Evolutionary conservation across 257 asterid species (phyloP).

Genomic region (Lycium ferocissimum): DNA sequence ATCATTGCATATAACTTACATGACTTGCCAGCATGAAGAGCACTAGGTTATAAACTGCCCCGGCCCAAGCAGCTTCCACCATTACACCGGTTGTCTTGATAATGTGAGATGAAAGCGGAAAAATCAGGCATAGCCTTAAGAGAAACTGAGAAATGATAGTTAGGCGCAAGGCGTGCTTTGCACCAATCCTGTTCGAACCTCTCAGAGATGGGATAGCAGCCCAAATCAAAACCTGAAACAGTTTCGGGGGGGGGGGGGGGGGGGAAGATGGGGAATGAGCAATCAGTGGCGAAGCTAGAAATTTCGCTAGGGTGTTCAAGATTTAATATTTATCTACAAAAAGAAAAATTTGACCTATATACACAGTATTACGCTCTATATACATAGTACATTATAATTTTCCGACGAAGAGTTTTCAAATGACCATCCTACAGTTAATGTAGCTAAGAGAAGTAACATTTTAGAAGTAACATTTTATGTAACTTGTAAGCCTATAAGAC

Average conservation of each 20-base stretch:
- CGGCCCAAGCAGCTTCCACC: conserved; percentile 82
- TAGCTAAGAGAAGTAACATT: background rate
- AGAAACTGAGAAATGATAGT: conserved; percentile 61
- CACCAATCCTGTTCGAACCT: conserved; percentile 55
- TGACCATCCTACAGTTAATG: background rate
- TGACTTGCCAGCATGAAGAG: conserved; percentile 81
- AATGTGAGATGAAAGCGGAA: conserved; percentile 69
- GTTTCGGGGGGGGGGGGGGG: background rate
- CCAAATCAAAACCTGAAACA: conserved; percentile 64
- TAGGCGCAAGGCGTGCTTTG: conserved; percentile 57
- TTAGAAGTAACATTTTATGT: background rate
- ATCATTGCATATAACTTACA: conserved; percentile 42
- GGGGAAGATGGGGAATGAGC: no score
- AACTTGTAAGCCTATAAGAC: background rate
- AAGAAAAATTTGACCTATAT: background rate
- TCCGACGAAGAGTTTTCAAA: background rate
- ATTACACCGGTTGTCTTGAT: conserved; percentile 66
- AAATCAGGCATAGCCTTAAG: conserved; percentile 56
- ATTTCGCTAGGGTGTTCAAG: background rate
- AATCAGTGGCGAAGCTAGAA: no score
- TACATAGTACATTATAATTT: background rate
- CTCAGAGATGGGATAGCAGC: conserved; percentile 57
- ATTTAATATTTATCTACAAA: no score
- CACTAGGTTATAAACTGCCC: conserved; percentile 73
- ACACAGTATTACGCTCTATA: no score